Conservation (phyloP, 805 yeast genomes). For the Wickerhamiella lipophila region DNA sequence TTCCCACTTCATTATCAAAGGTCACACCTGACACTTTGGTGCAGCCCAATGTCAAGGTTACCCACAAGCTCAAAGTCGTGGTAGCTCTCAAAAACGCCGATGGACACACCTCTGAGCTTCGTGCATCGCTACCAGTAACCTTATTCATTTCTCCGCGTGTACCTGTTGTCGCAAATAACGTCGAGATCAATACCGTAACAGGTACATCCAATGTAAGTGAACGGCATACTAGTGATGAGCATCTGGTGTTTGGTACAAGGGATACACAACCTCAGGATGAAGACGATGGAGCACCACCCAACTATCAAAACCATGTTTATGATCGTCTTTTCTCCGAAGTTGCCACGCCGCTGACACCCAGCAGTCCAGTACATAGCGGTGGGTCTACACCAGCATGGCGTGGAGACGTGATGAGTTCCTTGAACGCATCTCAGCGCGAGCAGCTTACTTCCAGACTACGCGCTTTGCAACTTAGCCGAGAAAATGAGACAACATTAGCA, state of each 20-base stretch:
- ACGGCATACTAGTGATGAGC: slow-evolving; percentile 5
- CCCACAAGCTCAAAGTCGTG: slow-evolving; percentile 76
- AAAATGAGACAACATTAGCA: slow-evolving; percentile 37
- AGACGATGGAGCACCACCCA: slow-evolving; percentile 59
- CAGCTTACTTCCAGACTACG: slow-evolving; percentile 31
- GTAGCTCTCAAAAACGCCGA: slow-evolving; percentile 74
- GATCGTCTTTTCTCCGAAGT: slow-evolving; percentile 67
- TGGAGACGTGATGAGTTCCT: slow-evolving; percentile 15
- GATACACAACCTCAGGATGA: slow-evolving; percentile 16
- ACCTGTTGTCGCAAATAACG: slow-evolving; percentile 41
- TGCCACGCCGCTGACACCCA: slow-evolving; percentile 31
- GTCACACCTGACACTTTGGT: slow-evolving; percentile 84
- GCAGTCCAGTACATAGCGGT: slow-evolving; percentile 27
- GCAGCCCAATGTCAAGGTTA: slow-evolving; percentile 55
- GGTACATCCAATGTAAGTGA: not conserved
- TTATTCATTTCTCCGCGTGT: slow-evolving; percentile 75
- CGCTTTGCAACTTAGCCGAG: slow-evolving; percentile 28
- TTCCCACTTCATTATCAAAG: slow-evolving; percentile 62
- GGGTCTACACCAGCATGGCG: slow-evolving; percentile 29
- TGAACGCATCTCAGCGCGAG: slow-evolving; percentile 27
- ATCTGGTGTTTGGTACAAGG: slow-evolving; percentile 4
- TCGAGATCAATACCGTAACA: slow-evolving; percentile 9
- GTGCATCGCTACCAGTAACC: slow-evolving; percentile 78
- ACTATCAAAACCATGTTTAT: slow-evolving; percentile 67
- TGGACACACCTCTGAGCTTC: slow-evolving; percentile 80